A percentile compares a stretch with the other conserved stretches of the same genome.
Conservation (phyloP, 106 monocot species). For the Dioscorea dumetorum region DNA sequence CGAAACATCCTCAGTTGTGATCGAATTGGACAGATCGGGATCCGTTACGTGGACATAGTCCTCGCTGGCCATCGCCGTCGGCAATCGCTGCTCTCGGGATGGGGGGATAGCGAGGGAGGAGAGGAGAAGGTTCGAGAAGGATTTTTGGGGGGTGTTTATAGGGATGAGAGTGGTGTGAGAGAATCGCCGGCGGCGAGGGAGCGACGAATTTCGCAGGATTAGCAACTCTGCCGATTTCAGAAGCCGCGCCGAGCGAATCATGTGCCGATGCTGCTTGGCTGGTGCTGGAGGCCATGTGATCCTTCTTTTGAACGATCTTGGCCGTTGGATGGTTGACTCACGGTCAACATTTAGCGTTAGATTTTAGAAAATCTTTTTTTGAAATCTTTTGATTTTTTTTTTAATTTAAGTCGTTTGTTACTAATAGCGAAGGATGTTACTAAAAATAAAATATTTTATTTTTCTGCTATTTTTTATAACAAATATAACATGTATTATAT, state of each 20-base stretch:
- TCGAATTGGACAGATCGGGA: not conserved
- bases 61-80: not conserved
- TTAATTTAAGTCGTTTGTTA: too few species aligned
- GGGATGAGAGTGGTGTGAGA: not conserved
- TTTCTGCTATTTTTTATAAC: too few species aligned
- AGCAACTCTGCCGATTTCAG: constrained; percentile 4
- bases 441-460: too few species aligned
- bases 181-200: not conserved
- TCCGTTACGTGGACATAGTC: not conserved
- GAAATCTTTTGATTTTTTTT: too few species aligned
- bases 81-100: not conserved
- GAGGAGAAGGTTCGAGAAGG: not conserved
- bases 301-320: too few species aligned
- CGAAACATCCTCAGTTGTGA: not conserved
- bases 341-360: too few species aligned
- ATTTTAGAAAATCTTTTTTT: too few species aligned
- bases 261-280: not conserved
- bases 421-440: too few species aligned
- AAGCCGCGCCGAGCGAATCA: constrained; percentile 9
- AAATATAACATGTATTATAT: too few species aligned
- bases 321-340: too few species aligned
- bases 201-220: not conserved
- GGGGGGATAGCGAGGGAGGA: not conserved
- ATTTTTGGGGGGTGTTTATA: not conserved
- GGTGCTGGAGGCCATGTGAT: too few species aligned